Base-by-base conservation (phyloP, 345 rosid species). In the Mangifera indica region DNA sequence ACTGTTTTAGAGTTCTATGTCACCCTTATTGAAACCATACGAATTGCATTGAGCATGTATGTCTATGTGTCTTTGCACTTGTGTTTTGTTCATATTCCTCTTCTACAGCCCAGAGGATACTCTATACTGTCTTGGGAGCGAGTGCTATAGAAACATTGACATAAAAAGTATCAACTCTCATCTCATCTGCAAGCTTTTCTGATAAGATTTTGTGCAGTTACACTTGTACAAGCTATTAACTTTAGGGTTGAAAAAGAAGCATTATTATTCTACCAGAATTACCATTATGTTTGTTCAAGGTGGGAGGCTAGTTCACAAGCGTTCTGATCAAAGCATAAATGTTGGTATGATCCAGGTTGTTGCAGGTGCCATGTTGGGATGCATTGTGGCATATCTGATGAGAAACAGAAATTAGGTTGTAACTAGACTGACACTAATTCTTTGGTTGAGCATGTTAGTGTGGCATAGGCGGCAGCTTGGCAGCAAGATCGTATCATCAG, bases 321-420 rank as follows among this genome's bases (percentile, higher is more conserved):
- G 12, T 64, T 60, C 60, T 10, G 18, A 60, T 56, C 14, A 57
- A 2, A n/a, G 22, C 3, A 34, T 40, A 14, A 72, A 40, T 25
- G 17, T n/a, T 66, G 70, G 59, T 44, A 20, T 60, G 72, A n/a
- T 64, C 67, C 91, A 94, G 98, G 98, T 94, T 65, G 89, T 85
- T 60, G 98, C 86, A 4, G 98, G 98, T 60, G 85, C 88, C 13
- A 11, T 89, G 12, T 69, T 94, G 87, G 98, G 98, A 70, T 84
- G 87, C 72, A 46, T 90, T 37, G 93, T 92, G 34, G 97, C 88
- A 0, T 89, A 78, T 77, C 74, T 92, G 76, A 90, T 88, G 97
- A 84, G 95, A 80, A 83, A 62, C 70, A 77, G 85, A 10, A 68
- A 83, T 67, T 88, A 89, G 82, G 69, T 45, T 49, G 22, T 45